Percentiles rank a stretch among this genome's conserved stretches.
Evolutionary conservation across 352 stramenopile genomes (phyloP).

Genomic region (Phytophthora nicotianae): DNA sequence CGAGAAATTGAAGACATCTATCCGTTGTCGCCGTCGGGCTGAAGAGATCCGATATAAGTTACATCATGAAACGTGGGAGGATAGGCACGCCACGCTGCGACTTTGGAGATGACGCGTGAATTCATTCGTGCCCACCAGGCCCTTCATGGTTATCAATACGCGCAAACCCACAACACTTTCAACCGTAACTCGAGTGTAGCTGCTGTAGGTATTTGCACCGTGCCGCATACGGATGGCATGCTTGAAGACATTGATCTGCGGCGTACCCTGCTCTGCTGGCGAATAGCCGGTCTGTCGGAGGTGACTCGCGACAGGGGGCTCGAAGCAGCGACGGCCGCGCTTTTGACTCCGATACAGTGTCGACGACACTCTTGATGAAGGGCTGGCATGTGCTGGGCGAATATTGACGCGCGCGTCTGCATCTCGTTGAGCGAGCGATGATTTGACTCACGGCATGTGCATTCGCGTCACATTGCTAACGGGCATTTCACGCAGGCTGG

Average conservation of each 20-base stretch:
- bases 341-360: too few relatives aligned
- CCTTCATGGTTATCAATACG: too few relatives aligned
- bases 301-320: conserved; percentile 7
- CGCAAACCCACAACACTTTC: too few relatives aligned
- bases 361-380: too few relatives aligned
- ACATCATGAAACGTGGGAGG: conserved; percentile 1
- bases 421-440: conserved; percentile 6
- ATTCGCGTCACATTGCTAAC: conserved; percentile 22
- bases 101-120: conserved; percentile 3
- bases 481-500: conserved; percentile 4
- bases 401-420: too few relatives aligned
- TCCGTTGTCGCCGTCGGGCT: conserved; percentile 13
- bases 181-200: too few relatives aligned
- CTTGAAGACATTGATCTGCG: too few relatives aligned
- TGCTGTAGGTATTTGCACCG: too few relatives aligned
- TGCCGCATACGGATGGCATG: too few relatives aligned
- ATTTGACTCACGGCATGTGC: conserved; percentile 23
- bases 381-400: too few relatives aligned
- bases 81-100: conserved; percentile 9
- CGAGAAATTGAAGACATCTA: neutral
- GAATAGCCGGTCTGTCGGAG: conserved; percentile 18
- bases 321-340: conserved; percentile 2
- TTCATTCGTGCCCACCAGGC: conserved; percentile 3
- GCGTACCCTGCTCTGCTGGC: too few relatives aligned
- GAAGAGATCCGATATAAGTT: conserved; percentile 10